A percentile compares a stretch with the other conserved stretches of the same genome.
Evolutionary conservation across 257 asterid species (phyloP).

Genomic region (Verbena officinalis): DNA sequence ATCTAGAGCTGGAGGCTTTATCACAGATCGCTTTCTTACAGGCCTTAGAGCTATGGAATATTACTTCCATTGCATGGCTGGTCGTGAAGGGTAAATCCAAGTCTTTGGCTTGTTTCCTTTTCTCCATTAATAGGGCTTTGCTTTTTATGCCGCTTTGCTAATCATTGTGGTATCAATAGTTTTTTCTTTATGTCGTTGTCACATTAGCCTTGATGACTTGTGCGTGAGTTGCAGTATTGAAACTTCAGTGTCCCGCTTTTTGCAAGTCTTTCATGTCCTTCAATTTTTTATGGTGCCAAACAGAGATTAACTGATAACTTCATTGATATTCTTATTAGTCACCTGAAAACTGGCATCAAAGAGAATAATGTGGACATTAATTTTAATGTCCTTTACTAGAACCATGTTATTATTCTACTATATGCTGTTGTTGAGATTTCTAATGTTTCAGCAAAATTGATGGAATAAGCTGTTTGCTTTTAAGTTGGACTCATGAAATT

Average conservation of each 20-base stretch:
- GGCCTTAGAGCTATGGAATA: slow-evolving; percentile 99
- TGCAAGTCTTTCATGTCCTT: slow-evolving; percentile 2
- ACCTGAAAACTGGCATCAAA: neutral
- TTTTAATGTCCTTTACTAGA: neutral
- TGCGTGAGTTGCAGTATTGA: neutral
- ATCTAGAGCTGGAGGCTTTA: slow-evolving; percentile 96
- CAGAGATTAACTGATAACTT: neutral
- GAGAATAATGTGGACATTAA: neutral
- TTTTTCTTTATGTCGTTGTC: neutral
- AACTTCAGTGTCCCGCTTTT: neutral
- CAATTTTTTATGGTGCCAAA: neutral
- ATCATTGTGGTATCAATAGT: slow-evolving; percentile 8
- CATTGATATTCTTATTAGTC: no score
- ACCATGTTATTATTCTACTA: neutral
- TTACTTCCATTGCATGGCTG: slow-evolving; percentile 99
- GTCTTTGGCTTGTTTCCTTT: slow-evolving; percentile 17
- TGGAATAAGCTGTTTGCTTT: neutral
- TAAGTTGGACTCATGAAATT: neutral
- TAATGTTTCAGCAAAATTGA: neutral
- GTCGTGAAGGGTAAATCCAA: slow-evolving; percentile 92
- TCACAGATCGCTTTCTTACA: slow-evolving; percentile 91
- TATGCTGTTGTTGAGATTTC: neutral
- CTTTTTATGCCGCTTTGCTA: slow-evolving; percentile 9
- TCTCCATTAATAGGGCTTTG: slow-evolving; percentile 1
- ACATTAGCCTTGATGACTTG: neutral